Conservation (phyloP, 2,329 filamentous ascomycete species). For the Annulohypoxylon truncatum region DNA sequence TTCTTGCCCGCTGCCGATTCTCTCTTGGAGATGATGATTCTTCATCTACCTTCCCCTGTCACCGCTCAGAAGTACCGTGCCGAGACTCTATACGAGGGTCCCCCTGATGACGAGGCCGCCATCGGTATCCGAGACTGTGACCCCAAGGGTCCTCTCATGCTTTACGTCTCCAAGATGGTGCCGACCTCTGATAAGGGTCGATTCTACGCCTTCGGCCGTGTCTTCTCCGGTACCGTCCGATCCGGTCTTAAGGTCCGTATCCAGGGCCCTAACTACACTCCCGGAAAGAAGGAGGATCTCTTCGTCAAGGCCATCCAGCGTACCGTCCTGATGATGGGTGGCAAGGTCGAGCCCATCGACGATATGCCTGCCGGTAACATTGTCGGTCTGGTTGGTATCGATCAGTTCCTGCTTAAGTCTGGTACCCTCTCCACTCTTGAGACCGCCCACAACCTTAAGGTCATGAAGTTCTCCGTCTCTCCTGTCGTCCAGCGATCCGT, state of each 20-base stretch:
- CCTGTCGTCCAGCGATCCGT: slow-evolving; percentile 98
- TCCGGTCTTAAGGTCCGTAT: slow-evolving; percentile 99
- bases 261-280: slow-evolving; percentile 98
- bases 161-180: slow-evolving; percentile 99
- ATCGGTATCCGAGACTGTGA: slow-evolving; percentile 99
- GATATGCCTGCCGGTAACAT: slow-evolving; percentile 99
- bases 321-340: slow-evolving; percentile 99
- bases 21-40: slow-evolving; percentile 99
- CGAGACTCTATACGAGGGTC: slow-evolving; percentile 99
- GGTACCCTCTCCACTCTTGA: slow-evolving; percentile 98
- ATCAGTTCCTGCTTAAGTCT: slow-evolving; percentile 99
- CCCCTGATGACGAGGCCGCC: slow-evolving; percentile 88
- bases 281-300: slow-evolving; percentile 98
- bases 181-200: slow-evolving; percentile 99
- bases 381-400: slow-evolving; percentile 98
- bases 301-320: slow-evolving; percentile 99
- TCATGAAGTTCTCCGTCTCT: slow-evolving; percentile 99
- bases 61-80: slow-evolving; percentile 98
- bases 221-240: slow-evolving; percentile 97
- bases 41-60: slow-evolving; percentile 95
- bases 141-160: slow-evolving; percentile 97
- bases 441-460: slow-evolving; percentile 99
- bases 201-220: slow-evolving; percentile 99
- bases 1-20: slow-evolving; percentile 99
- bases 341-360: slow-evolving; percentile 98